Evolutionary conservation across 2,329 filamentous ascomycete species (phyloP).

Genomic region (Gaeumannomyces sp.): DNA sequence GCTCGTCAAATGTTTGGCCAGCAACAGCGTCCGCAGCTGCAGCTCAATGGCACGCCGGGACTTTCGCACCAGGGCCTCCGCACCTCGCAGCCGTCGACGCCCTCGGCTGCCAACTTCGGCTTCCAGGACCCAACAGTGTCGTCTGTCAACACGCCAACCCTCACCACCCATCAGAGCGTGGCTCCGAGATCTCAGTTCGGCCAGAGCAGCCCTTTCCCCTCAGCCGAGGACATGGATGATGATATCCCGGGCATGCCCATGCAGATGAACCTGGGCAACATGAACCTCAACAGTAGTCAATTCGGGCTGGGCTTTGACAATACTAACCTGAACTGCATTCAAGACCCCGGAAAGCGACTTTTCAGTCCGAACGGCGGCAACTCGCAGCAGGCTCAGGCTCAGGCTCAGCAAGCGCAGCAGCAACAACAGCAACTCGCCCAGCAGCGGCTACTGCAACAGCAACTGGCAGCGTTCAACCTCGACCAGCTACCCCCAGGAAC

Average conservation of each 20-base stretch:
- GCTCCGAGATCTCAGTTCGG: conserved; percentile 47
- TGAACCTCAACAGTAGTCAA: conserved; percentile 46
- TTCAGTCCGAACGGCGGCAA: conserved; percentile 76
- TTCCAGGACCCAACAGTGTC: conserved; percentile 95
- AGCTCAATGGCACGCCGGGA: conserved; percentile 74
- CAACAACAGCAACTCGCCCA: conserved; percentile 58
- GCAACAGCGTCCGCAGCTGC: conserved; percentile 61
- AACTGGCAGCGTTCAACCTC: conserved; percentile 66
- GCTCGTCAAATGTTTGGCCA: conserved; percentile 63
- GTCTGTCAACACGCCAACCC: conserved; percentile 89
- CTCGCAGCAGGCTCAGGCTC: conserved; percentile 51
- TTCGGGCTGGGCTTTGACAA: conserved; percentile 50
- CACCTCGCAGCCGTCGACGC: conserved; percentile 80
- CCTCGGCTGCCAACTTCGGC: conserved; percentile 67
- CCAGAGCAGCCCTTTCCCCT: conserved; percentile 39
- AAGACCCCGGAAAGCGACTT: conserved; percentile 89
- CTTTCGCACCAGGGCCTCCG: conserved; percentile 72
- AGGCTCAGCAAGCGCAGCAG: conserved; percentile 56
- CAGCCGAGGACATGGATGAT: conserved; percentile 65
- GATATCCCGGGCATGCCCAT: conserved; percentile 59
- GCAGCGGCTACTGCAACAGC: conserved; percentile 59
- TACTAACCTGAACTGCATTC: conserved; percentile 57
- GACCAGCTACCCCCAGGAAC: conserved; percentile 73
- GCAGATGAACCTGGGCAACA: conserved; percentile 52
- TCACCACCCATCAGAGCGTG: conserved; percentile 66